These are phyloP conservation scores for Xerocomellus chrysenteron DNA, from an alignment of 768 basidiomycete genomes.

Conservation along the genomic window DNA sequence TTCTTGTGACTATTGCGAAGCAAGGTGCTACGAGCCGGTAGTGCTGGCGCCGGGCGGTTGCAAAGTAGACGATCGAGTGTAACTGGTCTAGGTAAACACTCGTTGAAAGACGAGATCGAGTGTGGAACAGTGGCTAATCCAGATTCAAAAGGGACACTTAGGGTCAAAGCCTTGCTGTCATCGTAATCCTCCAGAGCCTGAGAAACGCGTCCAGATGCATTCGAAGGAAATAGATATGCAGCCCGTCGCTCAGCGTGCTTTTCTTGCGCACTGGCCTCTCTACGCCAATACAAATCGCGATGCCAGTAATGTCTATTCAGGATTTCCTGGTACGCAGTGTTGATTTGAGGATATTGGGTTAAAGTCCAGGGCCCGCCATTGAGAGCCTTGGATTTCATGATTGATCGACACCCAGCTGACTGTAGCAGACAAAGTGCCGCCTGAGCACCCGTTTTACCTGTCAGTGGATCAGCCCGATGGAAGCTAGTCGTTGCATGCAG, in stretches of 20 bases:
- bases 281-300: too few species aligned
- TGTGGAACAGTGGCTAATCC: neutral
- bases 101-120: neutral
- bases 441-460: neutral
- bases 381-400: slow-evolving; percentile 29
- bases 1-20: neutral
- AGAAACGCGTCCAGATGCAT: neutral
- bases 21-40: neutral
- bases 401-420: slow-evolving; percentile 31
- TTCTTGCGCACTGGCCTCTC: neutral
- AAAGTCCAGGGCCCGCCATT: neutral
- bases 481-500: neutral
- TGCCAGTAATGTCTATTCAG: neutral
- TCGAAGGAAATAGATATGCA: neutral
- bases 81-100: neutral
- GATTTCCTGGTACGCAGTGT: neutral
- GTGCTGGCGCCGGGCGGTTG: neutral
- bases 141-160: too few species aligned
- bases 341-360: neutral
- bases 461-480: neutral
- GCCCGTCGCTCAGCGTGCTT: neutral
- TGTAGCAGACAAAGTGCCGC: neutral
- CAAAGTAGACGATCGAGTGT: neutral
- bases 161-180: too few species aligned
- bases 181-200: neutral